Evolutionary conservation across 1,284 basidiomycete species (phyloP), one percentile per base, ranked within the genome.

Genomic region (Fistulinella cinereoalba): DNA sequence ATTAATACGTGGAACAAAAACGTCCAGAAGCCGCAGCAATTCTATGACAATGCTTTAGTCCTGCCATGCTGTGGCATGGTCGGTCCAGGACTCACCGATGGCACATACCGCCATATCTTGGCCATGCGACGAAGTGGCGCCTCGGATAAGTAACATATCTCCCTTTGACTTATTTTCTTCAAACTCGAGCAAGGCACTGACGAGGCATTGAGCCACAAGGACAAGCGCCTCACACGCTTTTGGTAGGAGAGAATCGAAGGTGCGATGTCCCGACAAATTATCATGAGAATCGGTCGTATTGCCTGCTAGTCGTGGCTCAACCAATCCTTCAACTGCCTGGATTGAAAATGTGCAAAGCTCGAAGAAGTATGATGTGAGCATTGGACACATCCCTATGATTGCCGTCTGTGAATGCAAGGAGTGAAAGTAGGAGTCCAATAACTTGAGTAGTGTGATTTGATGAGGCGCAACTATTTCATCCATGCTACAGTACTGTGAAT

Each of bases 391-490:
- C 27, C 71, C 71, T 22, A 56, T 56, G 37, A 77, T 71, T 38
- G 63, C 65, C 31, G 61, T 44, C 29, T 53, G 40, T 44, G 54
- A 45, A 38, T 57, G 58, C 16, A 61, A 49, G 10, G 78, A 73
- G 54, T 88, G 83, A 43, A 92, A 70, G 59, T 86, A 83, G 3
- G 89, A 87, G 63, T 95, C 92, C 15, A 93, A 69, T 6, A 94
- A 71, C 67, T 93, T 94, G 46, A 95, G 76, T n/a, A 94, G 68
- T 11, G 80, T 86, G 1, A 83, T 91, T 65, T 94, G 92, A 55
- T 86, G 82, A 1, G 90, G 88, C 3, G 87, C 81, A 33, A 92
- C 77, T n/a, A 83, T 72, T 66, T 92, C 90, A 39, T 76, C 80
- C 22, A 71, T 54, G 51, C 88, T 61, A 39, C 41, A 37, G 41